A percentile compares a stretch with the other conserved stretches of the same genome.
phyloP scores from a whole-genome alignment of 768 basidiomycete species.

The Termitomyces sp. region DNA sequence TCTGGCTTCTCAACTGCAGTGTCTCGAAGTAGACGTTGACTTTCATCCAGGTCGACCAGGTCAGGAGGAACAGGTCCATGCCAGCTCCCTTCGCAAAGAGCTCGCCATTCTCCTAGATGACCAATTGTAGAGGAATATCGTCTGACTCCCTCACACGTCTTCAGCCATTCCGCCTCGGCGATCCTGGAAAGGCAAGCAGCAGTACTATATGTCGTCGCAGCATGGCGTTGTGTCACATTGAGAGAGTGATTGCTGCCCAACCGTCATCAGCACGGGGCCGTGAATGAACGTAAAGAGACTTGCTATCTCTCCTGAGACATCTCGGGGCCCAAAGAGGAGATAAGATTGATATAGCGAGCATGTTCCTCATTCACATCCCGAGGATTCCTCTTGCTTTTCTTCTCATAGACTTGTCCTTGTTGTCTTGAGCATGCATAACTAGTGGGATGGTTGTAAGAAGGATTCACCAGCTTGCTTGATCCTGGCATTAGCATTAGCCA shows the following conservation, averaged over 20 bases:
- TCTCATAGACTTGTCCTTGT: conserved; percentile 70
- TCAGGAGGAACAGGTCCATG: conserved; percentile 45
- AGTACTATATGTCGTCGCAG: conserved; percentile 51
- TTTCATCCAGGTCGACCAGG: conserved; percentile 30
- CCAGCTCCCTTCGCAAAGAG: conserved; percentile 78
- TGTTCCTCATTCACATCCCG: conserved; percentile 72
- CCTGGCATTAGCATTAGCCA: conserved; percentile 61
- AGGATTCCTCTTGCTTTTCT: conserved; percentile 73
- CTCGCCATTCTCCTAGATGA: conserved; percentile 67
- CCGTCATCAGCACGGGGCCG: background rate
- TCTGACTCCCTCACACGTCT: conserved; percentile 68
- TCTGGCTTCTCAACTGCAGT: background rate
- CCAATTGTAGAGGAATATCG: conserved; percentile 65
- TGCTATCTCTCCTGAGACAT: conserved; percentile 80
- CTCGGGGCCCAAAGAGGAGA: conserved; percentile 70
- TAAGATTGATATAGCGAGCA: conserved; percentile 69
- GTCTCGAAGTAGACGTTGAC: conserved; percentile 4
- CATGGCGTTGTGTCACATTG: conserved; percentile 59
- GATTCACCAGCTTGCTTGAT: conserved; percentile 72
- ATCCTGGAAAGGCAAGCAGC: conserved; percentile 65
- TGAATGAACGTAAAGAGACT: conserved; percentile 21
- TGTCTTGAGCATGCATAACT: background rate
- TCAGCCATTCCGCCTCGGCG: conserved; percentile 79
- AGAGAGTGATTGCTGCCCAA: conserved; percentile 61
- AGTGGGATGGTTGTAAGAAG: background rate